A percentile compares a stretch with the other conserved stretches of the same genome.
Conservation (phyloP, 768 basidiomycete species). For the Russula foetens region DNA sequence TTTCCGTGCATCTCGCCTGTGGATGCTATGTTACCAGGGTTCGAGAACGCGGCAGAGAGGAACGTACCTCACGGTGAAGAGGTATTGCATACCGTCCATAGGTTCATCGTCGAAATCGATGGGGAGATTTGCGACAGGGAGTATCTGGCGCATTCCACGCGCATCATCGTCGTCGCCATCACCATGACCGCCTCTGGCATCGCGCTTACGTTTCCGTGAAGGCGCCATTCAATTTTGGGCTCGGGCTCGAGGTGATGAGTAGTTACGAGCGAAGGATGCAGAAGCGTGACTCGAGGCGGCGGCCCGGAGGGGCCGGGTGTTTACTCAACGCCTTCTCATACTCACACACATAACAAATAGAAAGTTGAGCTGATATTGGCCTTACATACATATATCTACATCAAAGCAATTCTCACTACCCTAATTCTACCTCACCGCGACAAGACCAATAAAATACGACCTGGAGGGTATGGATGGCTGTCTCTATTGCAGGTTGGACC, state of each 20-base stretch:
- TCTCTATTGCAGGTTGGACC: not conserved
- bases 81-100: slow-evolving; percentile 66
- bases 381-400: not conserved
- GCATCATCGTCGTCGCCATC: slow-evolving; percentile 58
- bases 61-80: slow-evolving; percentile 70
- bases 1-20: slow-evolving; percentile 60
- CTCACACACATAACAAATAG: too few relatives aligned
- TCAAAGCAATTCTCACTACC: not conserved
- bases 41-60: slow-evolving; percentile 3
- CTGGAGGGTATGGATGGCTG: not conserved
- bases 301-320: too few relatives aligned
- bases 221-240: slow-evolving; percentile 11
- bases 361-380: too few relatives aligned
- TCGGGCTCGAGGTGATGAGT: not conserved
- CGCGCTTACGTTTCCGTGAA: slow-evolving; percentile 46
- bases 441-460: not conserved
- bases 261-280: not conserved
- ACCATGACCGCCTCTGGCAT: slow-evolving; percentile 29
- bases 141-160: slow-evolving; percentile 56
- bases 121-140: slow-evolving; percentile 80
- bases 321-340: too few relatives aligned
- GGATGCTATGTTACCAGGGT: not conserved
- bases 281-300: not conserved
- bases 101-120: slow-evolving; percentile 56
- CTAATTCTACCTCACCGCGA: not conserved